Evolutionary conservation across 1,284 basidiomycete species (phyloP), one percentile per base, ranked within the genome.

Genomic region (Heterobasidion parviporum): DNA sequence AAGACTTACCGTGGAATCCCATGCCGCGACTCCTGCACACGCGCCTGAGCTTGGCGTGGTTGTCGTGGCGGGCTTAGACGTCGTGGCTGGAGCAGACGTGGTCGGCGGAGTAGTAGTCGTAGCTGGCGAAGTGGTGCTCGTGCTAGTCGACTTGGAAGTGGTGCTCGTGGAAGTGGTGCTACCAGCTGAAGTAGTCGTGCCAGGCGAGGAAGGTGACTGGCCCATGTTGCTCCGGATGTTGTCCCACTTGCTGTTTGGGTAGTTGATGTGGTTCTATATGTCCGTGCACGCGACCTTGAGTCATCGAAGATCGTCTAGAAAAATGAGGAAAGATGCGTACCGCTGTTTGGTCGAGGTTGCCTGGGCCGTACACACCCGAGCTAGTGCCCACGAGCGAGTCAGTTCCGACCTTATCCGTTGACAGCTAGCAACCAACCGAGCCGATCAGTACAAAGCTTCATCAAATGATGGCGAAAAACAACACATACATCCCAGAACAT

Each of bases 401-500:
- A 0, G 72, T 56, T 47, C 81, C 83, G 5, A 71, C 71, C 66
- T 82, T 85, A 65, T 88, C 87, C 6, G 78, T 80, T 9, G 83
- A 85, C 9, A 88, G 74, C 76, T 85, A 54, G 68, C 69, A 70
- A 57, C 64, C 72, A 10, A n/a, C 38, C 38, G 38, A 41, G 38
- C 38, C 38, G 26, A 41, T n/a, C 38, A 41, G 38, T n/a, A 10
- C 38, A 14, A 16, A 8, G 26, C 45, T 18, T 8, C 14, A 9
- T 15, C 8, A 46, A 36, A 14, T 20, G 47, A n/a, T 12, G 18
- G 9, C 34, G 54, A 56, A 51, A 10, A 44, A 9, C n/a, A 26
- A 15, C 8, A 73, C 74, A 66, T 66, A 79, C 81, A 66, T 86
- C 87, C 89, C 89, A 92, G 72, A 83, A 92, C 89, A 92, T 90